Conservation (phyloP, 1,139 yeast genomes). For the Scheffersomyces quercinus region DNA sequence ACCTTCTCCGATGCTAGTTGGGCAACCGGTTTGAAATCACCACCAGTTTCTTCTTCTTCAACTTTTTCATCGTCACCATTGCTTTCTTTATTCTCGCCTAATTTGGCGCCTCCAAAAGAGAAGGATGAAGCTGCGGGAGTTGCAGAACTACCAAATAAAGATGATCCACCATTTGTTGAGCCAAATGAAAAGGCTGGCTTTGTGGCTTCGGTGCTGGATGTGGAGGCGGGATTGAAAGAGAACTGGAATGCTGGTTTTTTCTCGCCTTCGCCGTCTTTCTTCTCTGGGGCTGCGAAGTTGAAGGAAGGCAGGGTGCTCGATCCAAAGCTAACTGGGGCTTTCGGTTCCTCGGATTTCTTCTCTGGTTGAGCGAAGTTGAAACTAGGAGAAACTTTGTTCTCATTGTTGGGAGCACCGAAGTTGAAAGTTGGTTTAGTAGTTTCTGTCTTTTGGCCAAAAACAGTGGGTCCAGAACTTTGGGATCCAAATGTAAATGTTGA, state of each 20-base stretch:
- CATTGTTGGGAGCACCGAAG: not conserved
- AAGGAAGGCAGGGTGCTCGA: slow-evolving; percentile 1
- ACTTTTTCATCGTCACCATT: slow-evolving; percentile 27
- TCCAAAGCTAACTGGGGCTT: not conserved
- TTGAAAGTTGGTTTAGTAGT: slow-evolving; percentile 1
- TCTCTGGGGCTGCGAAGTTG: not conserved
- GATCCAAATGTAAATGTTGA: slow-evolving; percentile 11
- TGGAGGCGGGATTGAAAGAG: not conserved
- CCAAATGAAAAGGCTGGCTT: slow-evolving; percentile 23
- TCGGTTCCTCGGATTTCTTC: not conserved
- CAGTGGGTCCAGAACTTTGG: slow-evolving; percentile 2
- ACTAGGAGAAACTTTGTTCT: not conserved
- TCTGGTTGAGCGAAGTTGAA: not conserved
- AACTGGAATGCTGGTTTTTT: not conserved
- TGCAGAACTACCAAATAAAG: slow-evolving; percentile 11
- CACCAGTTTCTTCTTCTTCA: slow-evolving; percentile 42
- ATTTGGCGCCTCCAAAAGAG: slow-evolving; percentile 15
- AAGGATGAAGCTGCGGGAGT: slow-evolving; percentile 17
- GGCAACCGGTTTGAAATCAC: slow-evolving; percentile 49
- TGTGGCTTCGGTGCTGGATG: slow-evolving; percentile 2
- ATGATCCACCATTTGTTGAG: slow-evolving; percentile 12
- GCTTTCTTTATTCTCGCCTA: slow-evolving; percentile 4
- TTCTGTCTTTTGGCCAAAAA: not conserved
- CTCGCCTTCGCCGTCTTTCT: no score
- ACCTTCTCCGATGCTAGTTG: slow-evolving; percentile 44